Evolutionary conservation across 2,329 filamentous ascomycete species (phyloP).

Genomic region (Fonsecaea multimorphosa): DNA sequence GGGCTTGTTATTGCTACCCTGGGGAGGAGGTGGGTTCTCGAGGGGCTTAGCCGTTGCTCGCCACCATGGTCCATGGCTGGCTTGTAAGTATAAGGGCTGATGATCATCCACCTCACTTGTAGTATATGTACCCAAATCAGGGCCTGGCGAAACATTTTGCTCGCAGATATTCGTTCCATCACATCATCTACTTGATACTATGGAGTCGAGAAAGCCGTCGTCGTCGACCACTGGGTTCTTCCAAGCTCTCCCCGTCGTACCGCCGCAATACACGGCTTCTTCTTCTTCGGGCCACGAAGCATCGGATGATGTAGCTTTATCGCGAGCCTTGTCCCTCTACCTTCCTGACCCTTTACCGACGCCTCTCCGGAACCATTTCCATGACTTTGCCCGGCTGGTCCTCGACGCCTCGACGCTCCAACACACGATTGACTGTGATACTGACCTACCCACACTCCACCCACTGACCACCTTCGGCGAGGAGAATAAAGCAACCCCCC

Average conservation of each 20-base stretch:
- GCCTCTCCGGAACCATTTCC: constrained; percentile 28
- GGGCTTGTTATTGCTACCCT: not conserved
- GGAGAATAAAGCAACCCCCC: constrained; percentile 31
- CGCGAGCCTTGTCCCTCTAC: constrained; percentile 30
- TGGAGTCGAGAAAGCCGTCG: constrained; percentile 29
- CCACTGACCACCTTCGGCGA: constrained; percentile 38
- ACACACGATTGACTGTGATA: constrained; percentile 35
- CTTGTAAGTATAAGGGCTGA: too few species aligned
- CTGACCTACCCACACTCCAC: constrained; percentile 32
- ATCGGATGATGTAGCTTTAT: constrained; percentile 32
- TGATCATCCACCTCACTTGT: not conserved
- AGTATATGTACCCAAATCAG: not conserved
- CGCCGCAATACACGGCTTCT: constrained; percentile 30
- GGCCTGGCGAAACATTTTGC: not conserved
- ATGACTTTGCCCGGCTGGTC: constrained; percentile 34
- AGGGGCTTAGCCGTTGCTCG: not conserved
- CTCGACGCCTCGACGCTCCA: constrained; percentile 30
- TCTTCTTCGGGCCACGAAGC: constrained; percentile 5
- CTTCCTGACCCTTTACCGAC: constrained; percentile 29
- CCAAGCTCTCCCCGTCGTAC: constrained; percentile 31
- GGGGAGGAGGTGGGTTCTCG: not conserved
- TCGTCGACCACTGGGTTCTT: constrained; percentile 36
- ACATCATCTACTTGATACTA: too few species aligned
- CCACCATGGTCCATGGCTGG: too few species aligned
- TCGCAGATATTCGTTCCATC: not conserved